Conservation (phyloP, 1,139 yeast genomes). For the Nematodospora anomalae region DNA sequence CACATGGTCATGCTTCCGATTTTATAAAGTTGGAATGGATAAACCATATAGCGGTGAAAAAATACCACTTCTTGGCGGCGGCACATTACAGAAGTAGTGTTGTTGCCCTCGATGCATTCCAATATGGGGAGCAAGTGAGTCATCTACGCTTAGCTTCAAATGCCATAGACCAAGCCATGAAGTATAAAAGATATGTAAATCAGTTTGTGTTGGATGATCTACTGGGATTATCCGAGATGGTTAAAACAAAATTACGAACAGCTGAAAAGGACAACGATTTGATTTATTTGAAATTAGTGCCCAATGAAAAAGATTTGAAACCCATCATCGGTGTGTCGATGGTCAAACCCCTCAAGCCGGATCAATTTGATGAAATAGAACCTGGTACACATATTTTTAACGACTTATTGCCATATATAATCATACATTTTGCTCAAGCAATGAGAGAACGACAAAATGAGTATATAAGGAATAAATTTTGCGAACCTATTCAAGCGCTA, state of each 20-base stretch:
- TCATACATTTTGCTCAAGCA: slow-evolving; percentile 68
- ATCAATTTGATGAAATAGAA: slow-evolving; percentile 15
- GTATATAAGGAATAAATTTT: slow-evolving; percentile 52
- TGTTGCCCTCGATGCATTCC: slow-evolving; percentile 45
- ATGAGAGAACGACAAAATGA: slow-evolving; percentile 64
- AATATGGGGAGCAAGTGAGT: slow-evolving; percentile 73
- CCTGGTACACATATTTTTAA: slow-evolving; percentile 32
- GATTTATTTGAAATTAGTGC: slow-evolving; percentile 69
- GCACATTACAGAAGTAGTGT: slow-evolving; percentile 63
- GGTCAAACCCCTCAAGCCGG: slow-evolving; percentile 51
- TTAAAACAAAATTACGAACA: slow-evolving; percentile 46
- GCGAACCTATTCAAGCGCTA: slow-evolving; percentile 52
- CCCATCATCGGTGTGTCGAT: slow-evolving; percentile 51
- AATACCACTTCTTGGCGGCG: slow-evolving; percentile 66
- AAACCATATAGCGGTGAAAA: slow-evolving; percentile 57
- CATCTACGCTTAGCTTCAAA: slow-evolving; percentile 44
- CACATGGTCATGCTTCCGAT: slow-evolving; percentile 47
- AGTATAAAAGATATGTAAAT: slow-evolving; percentile 44
- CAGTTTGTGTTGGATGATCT: slow-evolving; percentile 48
- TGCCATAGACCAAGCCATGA: slow-evolving; percentile 35
- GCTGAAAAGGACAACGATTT: slow-evolving; percentile 82
- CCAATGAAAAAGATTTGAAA: slow-evolving; percentile 43
- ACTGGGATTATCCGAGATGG: slow-evolving; percentile 44
- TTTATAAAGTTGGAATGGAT: slow-evolving; percentile 63
- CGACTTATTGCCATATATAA: slow-evolving; percentile 62